Evolutionary conservation across 768 basidiomycete genomes (phyloP), one percentile per base, ranked within the genome.

Genomic region (Mycena crocata): DNA sequence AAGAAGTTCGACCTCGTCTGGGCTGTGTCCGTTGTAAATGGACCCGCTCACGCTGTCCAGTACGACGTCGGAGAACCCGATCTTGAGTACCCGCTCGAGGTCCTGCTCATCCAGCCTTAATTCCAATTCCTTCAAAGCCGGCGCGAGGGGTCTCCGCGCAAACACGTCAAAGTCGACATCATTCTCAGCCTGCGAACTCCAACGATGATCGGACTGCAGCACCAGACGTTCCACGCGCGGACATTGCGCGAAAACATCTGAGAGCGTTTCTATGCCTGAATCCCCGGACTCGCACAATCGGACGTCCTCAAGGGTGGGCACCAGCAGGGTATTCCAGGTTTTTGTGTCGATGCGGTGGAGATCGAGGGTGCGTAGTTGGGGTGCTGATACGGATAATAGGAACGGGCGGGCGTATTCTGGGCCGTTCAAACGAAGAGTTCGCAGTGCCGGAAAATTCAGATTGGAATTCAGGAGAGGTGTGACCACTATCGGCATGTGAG

Each of bases 11-110:
- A 60, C 24, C 13, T 35, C 57, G 32, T 42, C 21, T 15, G 23
- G n/a, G 34, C 24, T 4, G 8, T 58, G 44, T 15, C 48, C 48
- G 19, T 50, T 60, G 26, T 39, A 49, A 3, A 39, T 31, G 48
- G 26, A 40, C 3, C 24, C 58, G n/a, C 35, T 60, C 35, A 60
- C 15, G 12, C 26, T 39, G 28, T 37, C 31, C 35, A 60, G 35
- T 21, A 49, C 58, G 17, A 50, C 48, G n/a, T 60, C 58, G 23
- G 46, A 60, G 58, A 60, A 60, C 10, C 35, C 58, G 30, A 32
- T 37, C 7, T 50, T 39, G 35, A 60, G 48, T 7, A 60, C 44
- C 4, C 34, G 31, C 14, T 37, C 35, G 34, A 63, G 44, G 3
- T 57, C 55, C 23, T 21, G 8, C 1, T 24, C 51, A 5, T 19